Conservation (phyloP, 1,284 basidiomycete genomes). For the Meira miltonrushii region DNA sequence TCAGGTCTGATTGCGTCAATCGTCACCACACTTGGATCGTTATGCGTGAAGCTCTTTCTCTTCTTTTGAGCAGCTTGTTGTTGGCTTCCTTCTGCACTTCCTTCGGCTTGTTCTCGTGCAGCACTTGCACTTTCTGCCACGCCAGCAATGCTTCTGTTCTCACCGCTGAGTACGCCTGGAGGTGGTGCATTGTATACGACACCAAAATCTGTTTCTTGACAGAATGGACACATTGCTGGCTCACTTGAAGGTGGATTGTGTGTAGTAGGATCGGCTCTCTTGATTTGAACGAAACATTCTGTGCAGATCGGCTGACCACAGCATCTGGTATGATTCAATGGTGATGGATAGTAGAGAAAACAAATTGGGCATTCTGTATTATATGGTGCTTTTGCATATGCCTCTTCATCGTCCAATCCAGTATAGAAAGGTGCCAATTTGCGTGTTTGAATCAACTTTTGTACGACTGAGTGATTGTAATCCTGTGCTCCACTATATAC, state of each 20-base stretch:
- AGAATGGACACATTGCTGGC: slow-evolving; percentile 84
- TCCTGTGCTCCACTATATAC: slow-evolving; percentile 72
- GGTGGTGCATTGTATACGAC: slow-evolving; percentile 78
- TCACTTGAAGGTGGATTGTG: slow-evolving; percentile 39
- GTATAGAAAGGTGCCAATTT: slow-evolving; percentile 91
- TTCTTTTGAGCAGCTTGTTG: slow-evolving; percentile 7
- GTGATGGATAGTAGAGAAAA: slow-evolving; percentile 62
- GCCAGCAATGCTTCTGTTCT: background rate
- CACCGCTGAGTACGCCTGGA: slow-evolving; percentile 12
- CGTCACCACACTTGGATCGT: slow-evolving; percentile 39
- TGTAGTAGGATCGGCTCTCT: slow-evolving; percentile 72
- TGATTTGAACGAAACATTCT: slow-evolving; percentile 98
- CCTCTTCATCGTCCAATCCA: slow-evolving; percentile 86
- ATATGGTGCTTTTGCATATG: slow-evolving; percentile 75
- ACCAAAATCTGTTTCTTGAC: slow-evolving; percentile 93
- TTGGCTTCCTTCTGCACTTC: slow-evolving; percentile 6
- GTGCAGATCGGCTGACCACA: slow-evolving; percentile 98
- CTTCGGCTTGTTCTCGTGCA: slow-evolving; percentile 7
- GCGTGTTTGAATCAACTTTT: slow-evolving; percentile 77
- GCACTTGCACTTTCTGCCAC: slow-evolving; percentile 17
- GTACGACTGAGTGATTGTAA: slow-evolving; percentile 82
- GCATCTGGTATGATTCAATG: slow-evolving; percentile 84
- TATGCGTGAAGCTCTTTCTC: slow-evolving; percentile 29
- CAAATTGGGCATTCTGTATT: slow-evolving; percentile 98
- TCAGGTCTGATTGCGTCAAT: slow-evolving; percentile 47